Percentiles rank a stretch among this genome's conserved stretches.
Evolutionary conservation across 768 basidiomycete species (phyloP).

Genomic region (Trametes cubensis): DNA sequence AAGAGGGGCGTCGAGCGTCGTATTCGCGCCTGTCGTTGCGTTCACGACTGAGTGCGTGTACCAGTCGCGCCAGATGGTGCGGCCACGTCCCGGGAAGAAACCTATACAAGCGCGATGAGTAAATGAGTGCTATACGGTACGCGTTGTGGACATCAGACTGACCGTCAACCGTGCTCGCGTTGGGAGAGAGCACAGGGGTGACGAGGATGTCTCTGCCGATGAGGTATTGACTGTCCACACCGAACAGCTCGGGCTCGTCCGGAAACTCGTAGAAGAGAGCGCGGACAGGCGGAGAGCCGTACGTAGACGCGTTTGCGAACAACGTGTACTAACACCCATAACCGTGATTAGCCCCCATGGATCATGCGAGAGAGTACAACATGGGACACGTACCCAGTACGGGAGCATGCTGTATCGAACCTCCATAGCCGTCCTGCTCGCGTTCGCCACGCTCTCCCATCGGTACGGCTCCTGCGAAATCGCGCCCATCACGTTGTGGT

Average conservation of each 20-base stretch:
- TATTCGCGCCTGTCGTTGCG: slow-evolving; percentile 42
- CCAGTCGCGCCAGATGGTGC: slow-evolving; percentile 71
- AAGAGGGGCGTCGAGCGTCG: slow-evolving; percentile 65
- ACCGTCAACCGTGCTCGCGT: slow-evolving; percentile 68
- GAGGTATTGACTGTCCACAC: slow-evolving; percentile 68
- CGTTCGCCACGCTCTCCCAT: slow-evolving; percentile 79
- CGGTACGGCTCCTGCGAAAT: slow-evolving; percentile 76
- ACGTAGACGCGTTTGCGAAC: slow-evolving; percentile 65
- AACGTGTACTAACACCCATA: slow-evolving; percentile 57
- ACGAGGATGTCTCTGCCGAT: slow-evolving; percentile 72
- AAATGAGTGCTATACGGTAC: too few relatives aligned
- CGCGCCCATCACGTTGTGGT: slow-evolving; percentile 68
- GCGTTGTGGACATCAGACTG: slow-evolving; percentile 15
- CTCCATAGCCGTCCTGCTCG: slow-evolving; percentile 68
- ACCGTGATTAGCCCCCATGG: not conserved
- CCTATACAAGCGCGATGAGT: slow-evolving; percentile 37
- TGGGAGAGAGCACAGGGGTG: slow-evolving; percentile 72
- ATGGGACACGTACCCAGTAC: slow-evolving; percentile 62
- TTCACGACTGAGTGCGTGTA: slow-evolving; percentile 64
- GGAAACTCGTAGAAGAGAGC: slow-evolving; percentile 83
- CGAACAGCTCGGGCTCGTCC: slow-evolving; percentile 63
- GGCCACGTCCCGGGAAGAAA: slow-evolving; percentile 64
- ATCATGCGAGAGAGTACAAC: not conserved
- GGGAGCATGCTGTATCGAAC: slow-evolving; percentile 72
- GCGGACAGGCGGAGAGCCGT: slow-evolving; percentile 70